These are phyloP conservation scores for Microsporum ferrugineum DNA, from an alignment of 2,329 filamentous ascomycete genomes.

Conservation along the genomic window DNA sequence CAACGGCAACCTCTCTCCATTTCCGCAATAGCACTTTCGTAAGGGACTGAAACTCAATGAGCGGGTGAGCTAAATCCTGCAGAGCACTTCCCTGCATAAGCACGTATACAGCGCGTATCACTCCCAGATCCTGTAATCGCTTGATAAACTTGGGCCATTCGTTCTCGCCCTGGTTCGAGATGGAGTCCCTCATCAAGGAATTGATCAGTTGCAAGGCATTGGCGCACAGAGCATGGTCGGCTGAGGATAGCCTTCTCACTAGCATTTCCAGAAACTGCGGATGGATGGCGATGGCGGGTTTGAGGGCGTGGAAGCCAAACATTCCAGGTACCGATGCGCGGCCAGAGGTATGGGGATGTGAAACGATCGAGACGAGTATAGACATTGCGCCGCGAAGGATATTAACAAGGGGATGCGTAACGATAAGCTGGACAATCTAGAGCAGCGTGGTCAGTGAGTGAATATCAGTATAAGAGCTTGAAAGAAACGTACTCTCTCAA, in stretches of 20 bases:
- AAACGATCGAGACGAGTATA: constrained; percentile 85
- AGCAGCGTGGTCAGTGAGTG: not conserved
- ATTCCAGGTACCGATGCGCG: constrained; percentile 44
- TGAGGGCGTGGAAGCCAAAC: constrained; percentile 83
- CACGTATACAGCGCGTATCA: constrained; percentile 82
- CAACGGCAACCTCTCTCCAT: constrained; percentile 76
- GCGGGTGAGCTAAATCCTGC: constrained; percentile 77
- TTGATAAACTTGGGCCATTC: constrained; percentile 97
- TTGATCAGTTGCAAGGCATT: constrained; percentile 95
- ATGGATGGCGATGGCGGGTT: constrained; percentile 80
- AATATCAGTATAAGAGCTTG: not conserved
- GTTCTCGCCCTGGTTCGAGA: constrained; percentile 62
- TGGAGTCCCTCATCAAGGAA: constrained; percentile 81
- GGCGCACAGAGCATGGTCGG: constrained; percentile 88
- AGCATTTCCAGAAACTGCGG: constrained; percentile 92
- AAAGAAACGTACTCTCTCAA: constrained; percentile 47
- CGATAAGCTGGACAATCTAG: constrained; percentile 78
- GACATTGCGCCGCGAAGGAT: constrained; percentile 95
- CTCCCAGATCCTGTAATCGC: constrained; percentile 76
- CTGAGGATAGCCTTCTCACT: constrained; percentile 80
- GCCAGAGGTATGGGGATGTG: constrained; percentile 58
- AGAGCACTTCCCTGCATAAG: constrained; percentile 91
- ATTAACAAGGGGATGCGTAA: constrained; percentile 91
- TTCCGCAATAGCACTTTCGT: constrained; percentile 78
- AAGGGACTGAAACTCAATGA: constrained; percentile 85